phyloP scores from a whole-genome alignment of 345 rosid species.

The Brassica napus region Da-Ae NC_063446.1:3418501-3419000 shows the following conservation, averaged over 20 bases:
- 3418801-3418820: no score
- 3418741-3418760: no score
- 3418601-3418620: neutral
- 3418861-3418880: neutral
- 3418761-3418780: no score
- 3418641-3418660: slow-evolving; percentile 3
- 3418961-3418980: slow-evolving; percentile 78
- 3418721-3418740: no score
- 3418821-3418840: neutral
- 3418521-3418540: slow-evolving; percentile 96
- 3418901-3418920: slow-evolving; percentile 79
- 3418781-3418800: no score
- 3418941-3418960: slow-evolving; percentile 77
- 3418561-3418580: neutral
- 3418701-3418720: no score
- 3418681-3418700: slow-evolving; percentile 1
- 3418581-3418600: neutral
- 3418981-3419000: slow-evolving; percentile 87
- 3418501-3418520: slow-evolving; percentile 83
- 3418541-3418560: slow-evolving; percentile 62
- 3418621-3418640: neutral
- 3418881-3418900: slow-evolving; percentile 52
- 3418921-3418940: slow-evolving; percentile 65
- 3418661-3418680: neutral
- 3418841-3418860: neutral